Percentiles rank a stretch among this genome's conserved stretches.
These are phyloP conservation scores for Paecilomyces sp. DNA, from an alignment of 2,329 filamentous ascomycete genomes.

Conservation along the genomic window DNA sequence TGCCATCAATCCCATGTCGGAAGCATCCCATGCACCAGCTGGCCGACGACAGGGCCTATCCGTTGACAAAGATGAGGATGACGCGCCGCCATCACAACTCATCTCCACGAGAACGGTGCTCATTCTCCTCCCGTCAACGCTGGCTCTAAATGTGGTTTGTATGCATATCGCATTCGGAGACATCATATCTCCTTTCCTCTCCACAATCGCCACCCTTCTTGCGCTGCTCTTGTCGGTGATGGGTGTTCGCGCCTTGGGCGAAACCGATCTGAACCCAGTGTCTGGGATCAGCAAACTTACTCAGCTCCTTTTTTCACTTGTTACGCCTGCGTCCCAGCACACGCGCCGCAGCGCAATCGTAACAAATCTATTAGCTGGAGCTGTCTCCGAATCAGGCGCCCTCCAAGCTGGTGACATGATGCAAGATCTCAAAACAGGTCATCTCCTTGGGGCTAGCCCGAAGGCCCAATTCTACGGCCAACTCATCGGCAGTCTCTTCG, in stretches of 20 bases:
- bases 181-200: slow-evolving; percentile 71
- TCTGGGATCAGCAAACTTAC: slow-evolving; percentile 95
- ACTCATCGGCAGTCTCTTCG: slow-evolving; percentile 79
- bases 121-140: slow-evolving; percentile 68
- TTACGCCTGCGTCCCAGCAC: slow-evolving; percentile 71
- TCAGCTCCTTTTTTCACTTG: slow-evolving; percentile 87
- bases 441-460: slow-evolving; percentile 83
- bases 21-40: slow-evolving; percentile 11
- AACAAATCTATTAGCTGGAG: slow-evolving; percentile 90
- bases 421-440: slow-evolving; percentile 95
- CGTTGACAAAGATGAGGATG: slow-evolving; percentile 51
- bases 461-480: slow-evolving; percentile 97
- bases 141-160: slow-evolving; percentile 70
- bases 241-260: slow-evolving; percentile 58
- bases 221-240: slow-evolving; percentile 63
- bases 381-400: slow-evolving; percentile 76
- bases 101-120: slow-evolving; percentile 65
- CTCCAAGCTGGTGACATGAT: slow-evolving; percentile 93
- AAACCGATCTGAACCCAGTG: slow-evolving; percentile 94
- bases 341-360: slow-evolving; percentile 76
- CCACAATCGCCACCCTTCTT: slow-evolving; percentile 71
- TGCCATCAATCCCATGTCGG: slow-evolving; percentile 15
- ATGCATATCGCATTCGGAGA: slow-evolving; percentile 78
- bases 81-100: slow-evolving; percentile 77
- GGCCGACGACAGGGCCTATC: neutral